These are phyloP conservation scores for Hericium rajendrae DNA, from an alignment of 768 basidiomycete genomes.

Conservation along the genomic window DNA sequence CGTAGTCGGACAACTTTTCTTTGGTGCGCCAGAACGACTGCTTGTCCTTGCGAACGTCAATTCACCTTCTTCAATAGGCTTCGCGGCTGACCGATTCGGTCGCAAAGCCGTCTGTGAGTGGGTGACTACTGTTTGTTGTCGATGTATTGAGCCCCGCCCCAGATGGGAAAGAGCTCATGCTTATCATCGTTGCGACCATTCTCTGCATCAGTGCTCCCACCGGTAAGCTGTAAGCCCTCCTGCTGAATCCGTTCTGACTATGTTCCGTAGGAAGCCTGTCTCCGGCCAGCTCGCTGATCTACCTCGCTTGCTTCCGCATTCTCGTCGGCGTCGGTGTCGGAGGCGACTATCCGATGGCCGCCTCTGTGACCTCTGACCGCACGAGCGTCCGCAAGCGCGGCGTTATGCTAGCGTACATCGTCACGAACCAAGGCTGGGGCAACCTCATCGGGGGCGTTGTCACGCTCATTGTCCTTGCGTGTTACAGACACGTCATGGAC, in stretches of 20 bases:
- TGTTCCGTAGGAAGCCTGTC: constrained; percentile 31
- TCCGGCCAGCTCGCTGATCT: constrained; percentile 45
- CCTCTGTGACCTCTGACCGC: constrained; percentile 58
- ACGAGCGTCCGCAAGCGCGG: constrained; percentile 58
- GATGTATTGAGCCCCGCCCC: background rate
- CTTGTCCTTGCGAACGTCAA: background rate
- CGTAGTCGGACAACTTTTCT: constrained; percentile 59
- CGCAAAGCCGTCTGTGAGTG: constrained; percentile 55
- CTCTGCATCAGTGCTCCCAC: constrained; percentile 59
- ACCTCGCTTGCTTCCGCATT: constrained; percentile 58
- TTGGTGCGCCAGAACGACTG: constrained; percentile 29
- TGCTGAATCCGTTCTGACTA: background rate
- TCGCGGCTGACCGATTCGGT: constrained; percentile 56
- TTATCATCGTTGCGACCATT: constrained; percentile 74
- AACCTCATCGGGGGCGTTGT: constrained; percentile 52
- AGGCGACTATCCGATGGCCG: constrained; percentile 74
- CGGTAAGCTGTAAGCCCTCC: constrained; percentile 15
- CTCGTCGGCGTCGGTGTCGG: constrained; percentile 72
- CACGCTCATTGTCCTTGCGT: constrained; percentile 55
- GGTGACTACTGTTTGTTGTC: background rate
- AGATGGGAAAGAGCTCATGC: constrained; percentile 74
- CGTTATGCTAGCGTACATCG: constrained; percentile 68
- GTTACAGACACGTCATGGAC: constrained; percentile 58
- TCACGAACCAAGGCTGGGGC: constrained; percentile 75
- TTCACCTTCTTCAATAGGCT: constrained; percentile 28